Conservation (phyloP, 768 basidiomycete species). For the Boletus pseudopeckii region DNA sequence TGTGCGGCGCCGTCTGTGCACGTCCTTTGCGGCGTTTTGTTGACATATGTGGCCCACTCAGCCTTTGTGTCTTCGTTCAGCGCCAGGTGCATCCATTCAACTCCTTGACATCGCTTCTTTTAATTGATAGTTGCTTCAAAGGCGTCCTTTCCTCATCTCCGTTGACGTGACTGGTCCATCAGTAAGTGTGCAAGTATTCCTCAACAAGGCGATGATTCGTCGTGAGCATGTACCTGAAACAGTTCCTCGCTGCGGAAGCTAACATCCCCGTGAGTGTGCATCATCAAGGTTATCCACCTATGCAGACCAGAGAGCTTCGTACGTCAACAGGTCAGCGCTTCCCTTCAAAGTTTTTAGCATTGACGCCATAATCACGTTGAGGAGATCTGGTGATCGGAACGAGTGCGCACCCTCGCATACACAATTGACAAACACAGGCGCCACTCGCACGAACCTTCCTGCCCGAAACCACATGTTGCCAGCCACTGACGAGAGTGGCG, state of each 20-base stretch:
- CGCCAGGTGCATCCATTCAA: constrained; percentile 2
- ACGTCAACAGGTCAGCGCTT: neutral
- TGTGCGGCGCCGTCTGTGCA: constrained; percentile 3
- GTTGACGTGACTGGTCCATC: constrained; percentile 3
- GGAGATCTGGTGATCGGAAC: constrained; percentile 4
- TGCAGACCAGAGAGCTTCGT: neutral
- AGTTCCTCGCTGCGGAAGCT: neutral
- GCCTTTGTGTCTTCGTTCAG: constrained; percentile 1
- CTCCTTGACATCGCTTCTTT: constrained; percentile 13
- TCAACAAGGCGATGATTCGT: neutral
- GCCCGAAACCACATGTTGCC: constrained; percentile 22
- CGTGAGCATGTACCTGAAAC: neutral
- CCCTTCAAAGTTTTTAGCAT: constrained; percentile 8
- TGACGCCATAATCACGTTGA: constrained; percentile 8
- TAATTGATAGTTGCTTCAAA: constrained; percentile 12
- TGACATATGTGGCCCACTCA: constrained; percentile 18
- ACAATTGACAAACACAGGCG: constrained; percentile 6
- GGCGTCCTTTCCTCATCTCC: constrained; percentile 22
- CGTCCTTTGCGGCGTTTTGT: neutral
- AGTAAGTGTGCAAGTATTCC: neutral
- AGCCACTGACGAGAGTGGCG: constrained; percentile 20
- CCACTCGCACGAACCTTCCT: constrained; percentile 20
- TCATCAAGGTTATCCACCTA: neutral
- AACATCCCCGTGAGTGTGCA: neutral
- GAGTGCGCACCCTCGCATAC: neutral